A percentile compares a stretch with the other conserved stretches of the same genome.
phyloP scores from a whole-genome alignment of 75 land plant species.

The Larix kaempferi region DNA sequence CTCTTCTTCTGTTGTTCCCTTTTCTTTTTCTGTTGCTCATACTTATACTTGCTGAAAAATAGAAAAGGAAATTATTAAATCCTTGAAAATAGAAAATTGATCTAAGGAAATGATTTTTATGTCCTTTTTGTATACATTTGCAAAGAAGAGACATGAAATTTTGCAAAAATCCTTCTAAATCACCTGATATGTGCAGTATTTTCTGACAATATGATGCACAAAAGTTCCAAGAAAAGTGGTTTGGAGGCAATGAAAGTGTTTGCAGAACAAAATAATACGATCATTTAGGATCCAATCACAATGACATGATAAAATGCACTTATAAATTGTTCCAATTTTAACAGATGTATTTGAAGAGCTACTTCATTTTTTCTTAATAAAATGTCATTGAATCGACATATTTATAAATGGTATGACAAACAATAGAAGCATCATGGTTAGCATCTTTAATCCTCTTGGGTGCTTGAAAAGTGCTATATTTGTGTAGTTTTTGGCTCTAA shows the following conservation, averaged over 20 bases:
- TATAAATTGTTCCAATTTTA: not conserved
- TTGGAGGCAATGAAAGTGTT: not conserved
- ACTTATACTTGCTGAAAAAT: slow-evolving; percentile 72
- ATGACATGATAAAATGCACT: not conserved
- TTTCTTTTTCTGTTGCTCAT: slow-evolving; percentile 89
- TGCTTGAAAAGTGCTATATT: too few relatives aligned
- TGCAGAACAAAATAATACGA: not conserved
- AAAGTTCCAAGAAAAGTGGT: not conserved
- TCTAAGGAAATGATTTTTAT: not conserved
- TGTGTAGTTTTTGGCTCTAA: too few relatives aligned
- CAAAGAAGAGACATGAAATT: not conserved
- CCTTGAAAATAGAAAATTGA: not conserved
- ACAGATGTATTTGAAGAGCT: too few relatives aligned
- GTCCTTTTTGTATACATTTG: not conserved
- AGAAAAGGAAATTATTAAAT: not conserved
- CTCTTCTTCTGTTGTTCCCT: slow-evolving; percentile 92
- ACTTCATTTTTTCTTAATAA: too few relatives aligned
- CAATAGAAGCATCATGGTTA: too few relatives aligned
- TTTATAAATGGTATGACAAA: too few relatives aligned
- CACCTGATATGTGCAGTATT: not conserved
- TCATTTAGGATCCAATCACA: not conserved
- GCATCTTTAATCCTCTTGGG: too few relatives aligned
- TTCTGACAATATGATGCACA: not conserved
- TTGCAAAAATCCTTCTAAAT: not conserved
- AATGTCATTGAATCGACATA: too few relatives aligned